These are phyloP conservation scores for Aspergillus novoparasiticus DNA, from an alignment of 2,329 filamentous ascomycete species.

Conservation along the genomic window DNA sequence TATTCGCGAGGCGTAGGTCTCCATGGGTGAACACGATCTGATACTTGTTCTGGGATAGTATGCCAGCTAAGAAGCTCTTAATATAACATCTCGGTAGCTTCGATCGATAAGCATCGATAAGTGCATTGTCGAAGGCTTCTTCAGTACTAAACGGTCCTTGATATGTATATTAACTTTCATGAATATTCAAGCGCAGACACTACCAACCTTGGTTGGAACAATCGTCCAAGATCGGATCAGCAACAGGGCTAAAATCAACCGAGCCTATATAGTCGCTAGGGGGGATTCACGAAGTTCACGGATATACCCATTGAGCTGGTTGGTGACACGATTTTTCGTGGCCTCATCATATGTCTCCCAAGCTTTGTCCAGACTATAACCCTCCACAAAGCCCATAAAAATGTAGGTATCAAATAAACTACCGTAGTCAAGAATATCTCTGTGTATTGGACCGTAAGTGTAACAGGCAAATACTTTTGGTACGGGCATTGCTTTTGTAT, in stretches of 20 bases:
- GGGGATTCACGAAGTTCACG: slow-evolving; percentile 15
- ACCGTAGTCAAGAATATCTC: slow-evolving; percentile 20
- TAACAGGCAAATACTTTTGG: slow-evolving; percentile 20
- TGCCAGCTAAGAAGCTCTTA: slow-evolving; percentile 15
- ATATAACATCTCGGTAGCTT: slow-evolving; percentile 20
- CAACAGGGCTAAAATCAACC: slow-evolving; percentile 16
- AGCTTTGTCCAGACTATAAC: slow-evolving; percentile 14
- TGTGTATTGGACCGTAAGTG: slow-evolving; percentile 17
- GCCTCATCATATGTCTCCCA: slow-evolving; percentile 14
- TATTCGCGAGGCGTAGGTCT: slow-evolving; percentile 22
- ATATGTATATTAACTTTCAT: not conserved
- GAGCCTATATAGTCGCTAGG: slow-evolving; percentile 20
- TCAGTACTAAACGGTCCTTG: slow-evolving; percentile 29
- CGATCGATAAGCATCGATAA: slow-evolving; percentile 23
- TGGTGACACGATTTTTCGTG: slow-evolving; percentile 11
- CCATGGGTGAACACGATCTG: slow-evolving; percentile 20
- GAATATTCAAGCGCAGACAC: not conserved
- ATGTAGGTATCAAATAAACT: slow-evolving; percentile 24
- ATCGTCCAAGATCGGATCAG: slow-evolving; percentile 15
- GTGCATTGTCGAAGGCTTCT: slow-evolving; percentile 26
- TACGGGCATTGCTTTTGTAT: slow-evolving; percentile 17
- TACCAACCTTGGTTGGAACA: slow-evolving; percentile 12
- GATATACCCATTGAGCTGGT: slow-evolving; percentile 16
- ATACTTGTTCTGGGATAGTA: slow-evolving; percentile 20
- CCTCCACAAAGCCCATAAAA: slow-evolving; percentile 22